Evolutionary conservation across 345 rosid species (phyloP).

Genomic region (Dimocarpus longan): DNA sequence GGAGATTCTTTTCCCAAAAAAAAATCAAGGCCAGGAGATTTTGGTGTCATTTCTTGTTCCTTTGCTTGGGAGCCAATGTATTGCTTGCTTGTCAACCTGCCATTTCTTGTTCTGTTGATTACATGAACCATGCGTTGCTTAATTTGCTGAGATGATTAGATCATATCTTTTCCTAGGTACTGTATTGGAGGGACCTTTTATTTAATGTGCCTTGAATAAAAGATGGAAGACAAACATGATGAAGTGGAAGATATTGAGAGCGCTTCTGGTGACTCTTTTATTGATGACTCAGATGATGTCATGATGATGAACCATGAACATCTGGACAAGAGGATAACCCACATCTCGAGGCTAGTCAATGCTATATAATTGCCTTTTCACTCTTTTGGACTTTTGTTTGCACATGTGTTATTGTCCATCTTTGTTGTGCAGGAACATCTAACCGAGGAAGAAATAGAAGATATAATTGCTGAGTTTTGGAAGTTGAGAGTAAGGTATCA

Average conservation of each 20-base stretch:
- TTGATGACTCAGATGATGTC: conserved; percentile 59
- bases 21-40: too few relatives aligned
- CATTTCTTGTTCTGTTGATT: conserved; percentile 5
- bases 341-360: conserved; percentile 61
- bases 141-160: conserved; percentile 16
- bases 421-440: conserved; percentile 62
- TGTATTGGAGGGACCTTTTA: conserved; percentile 14
- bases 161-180: conserved; percentile 15
- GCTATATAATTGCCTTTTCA: background rate
- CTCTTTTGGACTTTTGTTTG: conserved; percentile 10
- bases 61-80: background rate
- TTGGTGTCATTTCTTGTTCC: background rate
- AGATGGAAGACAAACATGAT: conserved; percentile 49
- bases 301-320: conserved; percentile 48
- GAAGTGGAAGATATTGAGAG: conserved; percentile 47
- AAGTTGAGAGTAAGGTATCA: conserved; percentile 94
- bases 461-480: conserved; percentile 70
- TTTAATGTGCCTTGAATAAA: conserved; percentile 14
- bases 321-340: conserved; percentile 57
- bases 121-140: conserved; percentile 9
- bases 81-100: background rate
- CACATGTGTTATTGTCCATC: conserved; percentile 12
- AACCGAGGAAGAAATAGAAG: conserved; percentile 89
- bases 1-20: too few relatives aligned
- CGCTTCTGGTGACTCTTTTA: conserved; percentile 57